Base-by-base conservation (phyloP, 805 yeast genomes). In the Wickerhamomyces xylosicus region DNA sequence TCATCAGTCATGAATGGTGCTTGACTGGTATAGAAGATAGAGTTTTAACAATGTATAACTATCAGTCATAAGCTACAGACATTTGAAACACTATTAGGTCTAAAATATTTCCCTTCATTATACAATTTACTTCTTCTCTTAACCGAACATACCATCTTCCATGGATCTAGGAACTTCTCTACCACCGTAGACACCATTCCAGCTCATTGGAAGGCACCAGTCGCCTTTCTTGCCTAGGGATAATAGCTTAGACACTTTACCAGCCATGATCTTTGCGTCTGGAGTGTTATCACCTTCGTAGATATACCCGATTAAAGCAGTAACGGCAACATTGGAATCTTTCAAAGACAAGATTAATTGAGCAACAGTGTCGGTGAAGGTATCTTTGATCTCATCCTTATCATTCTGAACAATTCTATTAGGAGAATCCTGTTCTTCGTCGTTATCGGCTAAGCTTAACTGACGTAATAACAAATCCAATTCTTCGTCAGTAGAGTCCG, bases 261-360 rank as follows among this genome's bases (percentile, higher is more conserved):
- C 44, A 2, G 83, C 77, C 43, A 81, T 57, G 9, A 53, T 44
- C 33, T 63, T 64, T 3, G 94, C 92, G 56, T 87, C 95, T 17
- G 58, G 53, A 21, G 79, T 71, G 56, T 90, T 90, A 57, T 89
- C 97, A 27, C 97, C 97, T 56, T 89, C 97, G 57, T 85, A 86
- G 2, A 81, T 94, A 54, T 69, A 78, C 15, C 74, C 64, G 10
- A 74, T 72, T n/a, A 73, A 44, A 4, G 71, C 69, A n/a, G 52
- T 56, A 17, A 67, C 54, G 8, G 52, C 50, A 18, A 49, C 39
- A 31, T 38, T 21, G 41, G 16, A 31, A 7, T 17, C 31, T 27
- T 42, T 27, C 14, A 50, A n/a, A 3, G 28, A 34, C 3, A 34
- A 17, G 13, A 47, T 43, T 8, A 47, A 25, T 2, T 45, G 47